Base-by-base conservation (phyloP, 2,329 filamentous ascomycete genomes). In the Cucurbitaria berberidis region DNA sequence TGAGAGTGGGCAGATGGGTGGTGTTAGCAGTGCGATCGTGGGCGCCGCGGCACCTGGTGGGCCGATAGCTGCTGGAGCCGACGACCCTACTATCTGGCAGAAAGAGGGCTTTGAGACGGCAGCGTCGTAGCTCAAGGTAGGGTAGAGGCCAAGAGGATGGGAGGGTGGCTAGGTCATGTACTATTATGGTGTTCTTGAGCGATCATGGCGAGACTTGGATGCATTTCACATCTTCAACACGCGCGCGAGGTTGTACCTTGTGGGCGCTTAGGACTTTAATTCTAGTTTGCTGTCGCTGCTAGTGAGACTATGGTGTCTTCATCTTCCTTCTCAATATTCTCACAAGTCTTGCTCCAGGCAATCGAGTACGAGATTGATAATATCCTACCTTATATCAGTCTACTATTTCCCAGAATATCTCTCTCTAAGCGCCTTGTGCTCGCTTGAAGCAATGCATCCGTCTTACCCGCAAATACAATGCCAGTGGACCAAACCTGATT, bases 1-100 rank as follows among this genome's bases (percentile, higher is more conserved):
- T 69, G 90, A 90, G 53, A 84, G 85, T 3, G 79, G 81, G 26
- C 86, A 91, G 65, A 54, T 53, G 22, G 55, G 54, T 11, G 55
- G 59, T 18, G 64, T 63, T n/a, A 54, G 54, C 11, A 57, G 59
- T 18, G 64, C 64, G 8, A 57, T 65, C 15, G 72, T 56, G 13
- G 66, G 54, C 22, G 68, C 66, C 16, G 69, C 61, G 35, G 63
- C 61, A 29, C 66, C 63, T 34, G 74, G 65, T 21, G 70, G 67
- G 10, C 70, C 66, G 40, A 62, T 71, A 9, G 64, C 60, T 21
- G 67, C 62, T 27, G 63, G 59, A 6, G 63, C 57, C 41, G 65
- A 59, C 15, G 65, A 66, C 32, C 45, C 60, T 5, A 66, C 54
- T 19, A 67, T 68, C 32, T 77, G 75, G 75, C 69, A 74, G 45